Conservation (phyloP, 495 filamentous ascomycete genomes). For the Trichoderma virens region DNA sequence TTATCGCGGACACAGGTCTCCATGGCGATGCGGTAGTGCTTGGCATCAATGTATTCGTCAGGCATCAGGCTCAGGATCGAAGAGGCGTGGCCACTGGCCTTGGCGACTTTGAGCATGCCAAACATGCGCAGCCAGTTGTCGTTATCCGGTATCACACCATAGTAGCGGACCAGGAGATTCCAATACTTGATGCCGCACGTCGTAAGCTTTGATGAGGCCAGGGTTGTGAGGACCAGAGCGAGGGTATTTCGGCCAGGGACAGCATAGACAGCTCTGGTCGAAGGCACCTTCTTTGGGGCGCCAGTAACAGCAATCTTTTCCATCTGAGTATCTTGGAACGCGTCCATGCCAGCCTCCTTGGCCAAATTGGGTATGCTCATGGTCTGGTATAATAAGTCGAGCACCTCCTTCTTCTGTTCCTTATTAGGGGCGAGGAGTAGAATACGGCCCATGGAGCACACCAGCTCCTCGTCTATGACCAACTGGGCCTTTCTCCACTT, state of each 20-base stretch:
- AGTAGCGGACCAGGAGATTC: conserved; percentile 52
- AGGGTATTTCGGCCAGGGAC: conserved; percentile 59
- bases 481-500: conserved; percentile 65
- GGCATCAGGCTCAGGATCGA: conserved; percentile 47
- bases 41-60: conserved; percentile 27
- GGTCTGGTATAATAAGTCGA: conserved; percentile 68
- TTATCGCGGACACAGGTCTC: conserved; percentile 60
- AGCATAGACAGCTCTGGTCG: conserved; percentile 28
- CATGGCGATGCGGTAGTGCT: conserved; percentile 66
- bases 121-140: conserved; percentile 61
- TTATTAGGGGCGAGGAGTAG: conserved; percentile 51
- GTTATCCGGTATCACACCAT: conserved; percentile 57
- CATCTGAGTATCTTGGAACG: conserved; percentile 10
- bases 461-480: conserved; percentile 62
- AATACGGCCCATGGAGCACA: conserved; percentile 67
- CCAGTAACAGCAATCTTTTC: conserved; percentile 4
- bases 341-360: background rate
- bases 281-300: conserved; percentile 4
- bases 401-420: conserved; percentile 54
- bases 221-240: conserved; percentile 57
- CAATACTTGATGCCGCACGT: conserved; percentile 59
- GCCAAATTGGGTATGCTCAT: conserved; percentile 52
- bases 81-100: conserved; percentile 48
- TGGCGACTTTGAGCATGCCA: conserved; percentile 54
- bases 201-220: conserved; percentile 42